Conservation (phyloP, 352 stramenopile species). For the Stramenopiles sp. region DNA sequence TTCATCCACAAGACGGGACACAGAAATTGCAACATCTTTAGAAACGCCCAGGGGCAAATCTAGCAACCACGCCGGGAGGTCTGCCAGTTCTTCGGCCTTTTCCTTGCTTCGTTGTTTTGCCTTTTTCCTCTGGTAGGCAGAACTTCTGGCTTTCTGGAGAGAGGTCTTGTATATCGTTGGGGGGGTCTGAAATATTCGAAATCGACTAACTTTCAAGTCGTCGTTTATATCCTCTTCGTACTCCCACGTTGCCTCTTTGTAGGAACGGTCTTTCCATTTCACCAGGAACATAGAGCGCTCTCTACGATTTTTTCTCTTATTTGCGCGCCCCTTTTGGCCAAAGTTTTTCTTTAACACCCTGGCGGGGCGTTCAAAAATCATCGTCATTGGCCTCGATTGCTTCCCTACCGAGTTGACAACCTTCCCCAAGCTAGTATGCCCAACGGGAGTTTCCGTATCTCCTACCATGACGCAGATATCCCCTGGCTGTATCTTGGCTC, state of each 20-base stretch:
- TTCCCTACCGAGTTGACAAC: background rate
- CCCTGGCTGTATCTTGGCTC: background rate
- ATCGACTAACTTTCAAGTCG: slow-evolving; percentile 18
- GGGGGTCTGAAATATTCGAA: slow-evolving; percentile 20
- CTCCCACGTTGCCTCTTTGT: slow-evolving; percentile 25
- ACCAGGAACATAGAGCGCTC: slow-evolving; percentile 62
- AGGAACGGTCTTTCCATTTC: slow-evolving; percentile 94
- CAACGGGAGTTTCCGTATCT: background rate
- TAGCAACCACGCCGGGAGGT: background rate
- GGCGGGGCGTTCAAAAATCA: background rate
- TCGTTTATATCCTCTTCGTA: slow-evolving; percentile 23
- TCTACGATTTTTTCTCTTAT: background rate
- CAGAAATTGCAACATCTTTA: slow-evolving; percentile 17
- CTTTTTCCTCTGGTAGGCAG: slow-evolving; percentile 20
- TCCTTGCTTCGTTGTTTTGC: background rate
- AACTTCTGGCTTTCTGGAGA: slow-evolving; percentile 17
- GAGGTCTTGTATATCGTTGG: slow-evolving; percentile 13
- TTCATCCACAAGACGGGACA: slow-evolving; percentile 1
- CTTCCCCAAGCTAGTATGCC: background rate
- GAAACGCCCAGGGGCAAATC: slow-evolving; percentile 19
- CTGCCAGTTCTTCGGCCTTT: background rate
- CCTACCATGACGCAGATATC: background rate
- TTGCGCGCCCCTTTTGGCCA: background rate
- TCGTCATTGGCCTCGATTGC: background rate
- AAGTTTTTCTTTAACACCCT: too few species aligned